A percentile compares a stretch with the other conserved stretches of the same genome.
Evolutionary conservation across 768 basidiomycete species (phyloP).

Genomic region (Imleria badia): DNA sequence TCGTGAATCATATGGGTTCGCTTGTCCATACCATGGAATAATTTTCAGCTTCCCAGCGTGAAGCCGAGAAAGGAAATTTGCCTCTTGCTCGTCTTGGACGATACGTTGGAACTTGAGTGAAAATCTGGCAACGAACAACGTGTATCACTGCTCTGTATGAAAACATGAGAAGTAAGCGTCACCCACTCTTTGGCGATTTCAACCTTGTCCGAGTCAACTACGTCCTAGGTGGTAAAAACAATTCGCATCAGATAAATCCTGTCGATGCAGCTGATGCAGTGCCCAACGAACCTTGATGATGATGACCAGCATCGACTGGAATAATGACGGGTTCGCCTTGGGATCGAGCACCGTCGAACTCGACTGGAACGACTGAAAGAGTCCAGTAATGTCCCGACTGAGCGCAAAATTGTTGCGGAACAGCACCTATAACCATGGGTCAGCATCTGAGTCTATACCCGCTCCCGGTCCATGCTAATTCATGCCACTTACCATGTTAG

Average conservation of each 20-base stretch:
- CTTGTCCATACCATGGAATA: conserved; percentile 48
- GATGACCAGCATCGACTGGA: conserved; percentile 57
- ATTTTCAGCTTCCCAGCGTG: conserved; percentile 56
- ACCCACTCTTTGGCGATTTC: conserved; percentile 60
- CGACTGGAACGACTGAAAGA: conserved; percentile 63
- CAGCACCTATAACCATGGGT: conserved; percentile 42
- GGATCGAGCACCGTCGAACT: conserved; percentile 61
- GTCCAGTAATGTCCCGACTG: conserved; percentile 55
- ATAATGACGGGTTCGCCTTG: conserved; percentile 53
- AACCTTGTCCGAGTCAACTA: conserved; percentile 57
- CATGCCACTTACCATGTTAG: conserved; percentile 54
- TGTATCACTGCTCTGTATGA: background rate
- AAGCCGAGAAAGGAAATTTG: conserved; percentile 61
- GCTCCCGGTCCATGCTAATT: too few relatives aligned
- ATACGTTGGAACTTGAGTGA: conserved; percentile 58
- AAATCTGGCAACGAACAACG: conserved; percentile 38
- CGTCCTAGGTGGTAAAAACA: conserved; percentile 44
- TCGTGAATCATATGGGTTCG: background rate
- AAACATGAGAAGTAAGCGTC: background rate
- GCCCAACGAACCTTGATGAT: conserved; percentile 54
- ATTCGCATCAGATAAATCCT: background rate
- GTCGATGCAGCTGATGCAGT: background rate
- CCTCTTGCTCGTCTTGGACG: conserved; percentile 58
- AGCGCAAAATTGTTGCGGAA: conserved; percentile 68
- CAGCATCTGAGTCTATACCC: background rate